Evolutionary conservation across 805 yeast genomes (phyloP).

Genomic region (Metschnikowia henanensis): DNA sequence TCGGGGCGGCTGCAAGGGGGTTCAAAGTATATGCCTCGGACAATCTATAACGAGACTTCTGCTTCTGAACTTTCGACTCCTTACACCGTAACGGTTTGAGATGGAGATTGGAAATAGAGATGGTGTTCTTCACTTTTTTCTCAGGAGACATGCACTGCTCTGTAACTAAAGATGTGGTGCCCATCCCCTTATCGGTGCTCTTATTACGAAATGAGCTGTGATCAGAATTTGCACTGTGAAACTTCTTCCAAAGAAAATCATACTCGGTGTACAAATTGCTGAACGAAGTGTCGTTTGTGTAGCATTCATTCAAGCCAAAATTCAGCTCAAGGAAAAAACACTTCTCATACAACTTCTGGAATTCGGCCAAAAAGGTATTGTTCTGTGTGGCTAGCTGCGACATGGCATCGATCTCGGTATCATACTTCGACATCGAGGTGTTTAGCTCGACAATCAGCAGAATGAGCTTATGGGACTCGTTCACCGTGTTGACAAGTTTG

Average conservation of each 20-base stretch:
- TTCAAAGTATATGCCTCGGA: slow-evolving; percentile 38
- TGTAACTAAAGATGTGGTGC: background rate
- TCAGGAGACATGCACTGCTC: slow-evolving; percentile 1
- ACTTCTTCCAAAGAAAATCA: slow-evolving; percentile 22
- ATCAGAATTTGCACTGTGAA: slow-evolving; percentile 10
- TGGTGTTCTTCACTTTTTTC: slow-evolving; percentile 17
- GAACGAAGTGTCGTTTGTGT: slow-evolving; percentile 33
- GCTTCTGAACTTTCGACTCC: slow-evolving; percentile 33
- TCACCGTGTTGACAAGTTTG: slow-evolving; percentile 21
- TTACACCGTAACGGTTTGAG: slow-evolving; percentile 42
- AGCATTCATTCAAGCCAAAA: slow-evolving; percentile 29
- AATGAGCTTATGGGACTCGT: slow-evolving; percentile 26
- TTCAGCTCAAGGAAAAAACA: slow-evolving; percentile 35
- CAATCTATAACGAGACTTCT: slow-evolving; percentile 41
- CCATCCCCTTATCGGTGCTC: background rate
- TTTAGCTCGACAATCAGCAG: slow-evolving; percentile 21
- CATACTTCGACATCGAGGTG: slow-evolving; percentile 25
- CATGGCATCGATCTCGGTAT: slow-evolving; percentile 30
- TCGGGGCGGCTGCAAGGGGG: slow-evolving; percentile 28
- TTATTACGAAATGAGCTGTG: background rate
- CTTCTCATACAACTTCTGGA: slow-evolving; percentile 33
- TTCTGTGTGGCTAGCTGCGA: slow-evolving; percentile 25
- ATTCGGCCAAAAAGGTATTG: slow-evolving; percentile 22
- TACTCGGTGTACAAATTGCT: slow-evolving; percentile 32
- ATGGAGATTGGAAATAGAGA: slow-evolving; percentile 37